Conservation (phyloP, 345 rosid genomes). For the Eucalyptus grandis region DNA sequence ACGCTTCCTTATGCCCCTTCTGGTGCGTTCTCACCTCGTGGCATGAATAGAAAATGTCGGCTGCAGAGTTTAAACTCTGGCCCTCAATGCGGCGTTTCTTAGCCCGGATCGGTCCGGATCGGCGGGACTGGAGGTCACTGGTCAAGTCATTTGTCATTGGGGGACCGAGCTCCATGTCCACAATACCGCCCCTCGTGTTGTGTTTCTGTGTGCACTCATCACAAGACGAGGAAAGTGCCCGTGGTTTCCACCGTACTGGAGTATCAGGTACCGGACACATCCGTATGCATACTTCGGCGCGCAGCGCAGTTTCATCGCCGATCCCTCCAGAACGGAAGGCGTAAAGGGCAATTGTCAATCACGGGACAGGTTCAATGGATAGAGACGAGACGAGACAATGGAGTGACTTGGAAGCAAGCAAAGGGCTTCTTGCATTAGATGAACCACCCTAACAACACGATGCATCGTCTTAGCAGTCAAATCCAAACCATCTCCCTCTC, state of each 20-base stretch:
- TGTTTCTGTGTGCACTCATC: background rate
- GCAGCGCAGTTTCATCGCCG: background rate
- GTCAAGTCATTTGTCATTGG: background rate
- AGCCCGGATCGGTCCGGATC: background rate
- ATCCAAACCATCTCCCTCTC: background rate
- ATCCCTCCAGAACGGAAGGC: background rate
- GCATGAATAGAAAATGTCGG: background rate
- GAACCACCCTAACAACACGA: background rate
- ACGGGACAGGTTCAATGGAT: background rate
- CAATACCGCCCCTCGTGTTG: background rate
- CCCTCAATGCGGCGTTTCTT: background rate
- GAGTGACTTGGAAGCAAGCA: background rate
- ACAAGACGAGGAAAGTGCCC: background rate
- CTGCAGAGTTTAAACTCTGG: background rate
- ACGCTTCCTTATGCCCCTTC: background rate
- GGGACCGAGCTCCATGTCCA: background rate
- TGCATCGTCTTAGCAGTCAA: background rate
- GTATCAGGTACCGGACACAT: background rate
- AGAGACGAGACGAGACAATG: background rate
- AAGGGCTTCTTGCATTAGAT: background rate
- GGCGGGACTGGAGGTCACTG: background rate
- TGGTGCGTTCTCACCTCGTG: background rate
- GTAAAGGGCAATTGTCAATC: background rate
- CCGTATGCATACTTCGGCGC: background rate
- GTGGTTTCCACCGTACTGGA: background rate